Evolutionary conservation across 2,329 filamentous ascomycete species (phyloP).

Genomic region (Aspergillus persii): DNA sequence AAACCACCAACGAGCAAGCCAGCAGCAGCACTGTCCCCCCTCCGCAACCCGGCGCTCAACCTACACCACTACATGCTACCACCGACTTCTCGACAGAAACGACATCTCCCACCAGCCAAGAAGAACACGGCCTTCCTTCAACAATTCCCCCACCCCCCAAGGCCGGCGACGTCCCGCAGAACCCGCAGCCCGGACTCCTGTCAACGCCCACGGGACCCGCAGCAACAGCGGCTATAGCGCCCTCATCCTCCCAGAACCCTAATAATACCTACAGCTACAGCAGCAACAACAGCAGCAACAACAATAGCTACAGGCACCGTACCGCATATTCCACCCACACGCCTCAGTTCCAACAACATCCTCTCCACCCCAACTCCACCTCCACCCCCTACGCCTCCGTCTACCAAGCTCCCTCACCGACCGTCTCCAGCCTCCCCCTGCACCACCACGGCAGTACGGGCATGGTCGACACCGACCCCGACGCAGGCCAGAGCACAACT

Average conservation of each 20-base stretch:
- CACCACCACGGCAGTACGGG: slow-evolving; percentile 13
- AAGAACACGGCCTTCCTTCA: not conserved
- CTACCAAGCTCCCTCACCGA: slow-evolving; percentile 20
- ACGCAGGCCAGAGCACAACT: slow-evolving; percentile 21
- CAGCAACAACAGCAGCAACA: slow-evolving; percentile 2
- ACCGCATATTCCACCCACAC: slow-evolving; percentile 17
- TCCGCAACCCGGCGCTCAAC: slow-evolving; percentile 38
- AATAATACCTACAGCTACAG: slow-evolving; percentile 22
- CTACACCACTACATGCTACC: slow-evolving; percentile 10
- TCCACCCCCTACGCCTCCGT: slow-evolving; percentile 27
- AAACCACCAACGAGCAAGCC: slow-evolving; percentile 23
- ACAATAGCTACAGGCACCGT: slow-evolving; percentile 21
- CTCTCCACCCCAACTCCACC: slow-evolving; percentile 20
- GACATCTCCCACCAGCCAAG: not conserved
- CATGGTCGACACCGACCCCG: slow-evolving; percentile 20
- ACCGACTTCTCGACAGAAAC: not conserved
- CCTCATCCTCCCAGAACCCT: slow-evolving; percentile 7
- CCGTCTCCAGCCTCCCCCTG: slow-evolving; percentile 14
- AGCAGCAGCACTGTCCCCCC: slow-evolving; percentile 31
- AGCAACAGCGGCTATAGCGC: slow-evolving; percentile 19
- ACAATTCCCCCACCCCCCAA: slow-evolving; percentile 20
- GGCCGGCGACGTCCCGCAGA: slow-evolving; percentile 12
- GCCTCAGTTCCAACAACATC: not conserved
- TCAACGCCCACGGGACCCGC: slow-evolving; percentile 24
- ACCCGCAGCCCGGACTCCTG: not conserved